Base-by-base conservation (phyloP, 2,329 filamentous ascomycete species). In the Hypomyces rosellus region DNA sequence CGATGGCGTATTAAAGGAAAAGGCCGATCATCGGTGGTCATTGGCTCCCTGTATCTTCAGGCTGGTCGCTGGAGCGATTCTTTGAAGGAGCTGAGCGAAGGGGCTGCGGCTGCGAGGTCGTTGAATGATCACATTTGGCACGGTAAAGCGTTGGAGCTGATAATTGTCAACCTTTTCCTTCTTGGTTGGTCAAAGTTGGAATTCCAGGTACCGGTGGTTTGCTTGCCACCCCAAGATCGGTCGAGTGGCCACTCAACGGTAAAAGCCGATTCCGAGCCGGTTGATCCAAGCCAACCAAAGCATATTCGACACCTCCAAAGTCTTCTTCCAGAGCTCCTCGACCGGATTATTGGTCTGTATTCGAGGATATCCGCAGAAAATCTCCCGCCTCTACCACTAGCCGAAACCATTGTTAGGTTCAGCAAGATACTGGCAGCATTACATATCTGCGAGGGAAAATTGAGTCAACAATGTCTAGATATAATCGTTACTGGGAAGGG, bases 51-150 rank as follows among this genome's bases (percentile, higher is more conserved):
- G 57, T 95, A 92, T 65, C 80, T 99, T 58, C 87, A 91, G 67
- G 87, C 89, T 48, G 93, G 93, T 22, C 82, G 90, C 55, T 96
- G 93, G 90, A 81, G 77, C 44, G 91, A 97, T 69, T 91, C 92
- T 7, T 68, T 97, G 42, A 86, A 82, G 64, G 89, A 95, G 63
- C 78, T 96, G 18, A 75, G 82, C 9, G 92, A 96, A 53, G 89
- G 86, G 48, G 90, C 88, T 2, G 80, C 80, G 9, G 82, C 85
- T 58, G 86, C 89, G 14, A 86, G 89, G 59, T 84, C 82, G 36
- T 80, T 88, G 52, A 91, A 89, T 60, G 93, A 99, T 68, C 89
- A 96, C 67, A 67, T 97, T n/a, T 99, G 93, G 92, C 89, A 96
- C 69, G 93, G 88, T 15, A 97, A 97, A 69, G 91, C 89, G 1